phyloP scores from a whole-genome alignment of 495 filamentous ascomycete genomes.

The Choiromyces venosus region DNA sequence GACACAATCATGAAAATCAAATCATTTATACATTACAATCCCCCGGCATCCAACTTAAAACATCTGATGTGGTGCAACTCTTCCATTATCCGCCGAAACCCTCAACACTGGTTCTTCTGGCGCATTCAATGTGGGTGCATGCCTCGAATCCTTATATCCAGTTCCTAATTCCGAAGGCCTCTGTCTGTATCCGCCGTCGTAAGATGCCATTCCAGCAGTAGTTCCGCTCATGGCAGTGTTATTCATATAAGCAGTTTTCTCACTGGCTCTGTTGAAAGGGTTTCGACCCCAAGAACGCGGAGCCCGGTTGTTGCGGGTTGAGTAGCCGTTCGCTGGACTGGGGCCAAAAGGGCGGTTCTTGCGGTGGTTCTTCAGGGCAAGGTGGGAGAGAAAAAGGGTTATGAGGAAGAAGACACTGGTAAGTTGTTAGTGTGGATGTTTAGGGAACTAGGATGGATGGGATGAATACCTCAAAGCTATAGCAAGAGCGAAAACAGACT shows the following conservation, averaged over 20 bases:
- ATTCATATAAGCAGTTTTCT: constrained; percentile 15
- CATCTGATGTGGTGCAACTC: background rate
- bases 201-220: background rate
- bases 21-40: background rate
- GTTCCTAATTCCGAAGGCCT: background rate
- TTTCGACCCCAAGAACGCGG: constrained; percentile 11
- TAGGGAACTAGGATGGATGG: background rate
- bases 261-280: constrained; percentile 14
- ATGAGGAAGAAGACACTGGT: constrained; percentile 6
- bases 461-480: constrained; percentile 1
- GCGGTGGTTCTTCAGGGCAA: constrained; percentile 13
- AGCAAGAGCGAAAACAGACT: constrained; percentile 12
- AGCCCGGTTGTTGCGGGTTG: constrained; percentile 5
- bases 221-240: constrained; percentile 9
- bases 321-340: constrained; percentile 13
- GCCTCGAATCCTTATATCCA: background rate
- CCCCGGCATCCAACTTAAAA: background rate
- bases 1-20: background rate
- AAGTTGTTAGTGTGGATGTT: background rate
- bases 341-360: constrained; percentile 25
- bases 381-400: constrained; percentile 16
- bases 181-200: background rate
- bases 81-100: background rate
- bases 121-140: background rate
- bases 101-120: background rate